Evolutionary conservation across 2,329 filamentous ascomycete genomes (phyloP), one percentile per base, ranked within the genome.

Genomic region (Talaromyces sp.): DNA sequence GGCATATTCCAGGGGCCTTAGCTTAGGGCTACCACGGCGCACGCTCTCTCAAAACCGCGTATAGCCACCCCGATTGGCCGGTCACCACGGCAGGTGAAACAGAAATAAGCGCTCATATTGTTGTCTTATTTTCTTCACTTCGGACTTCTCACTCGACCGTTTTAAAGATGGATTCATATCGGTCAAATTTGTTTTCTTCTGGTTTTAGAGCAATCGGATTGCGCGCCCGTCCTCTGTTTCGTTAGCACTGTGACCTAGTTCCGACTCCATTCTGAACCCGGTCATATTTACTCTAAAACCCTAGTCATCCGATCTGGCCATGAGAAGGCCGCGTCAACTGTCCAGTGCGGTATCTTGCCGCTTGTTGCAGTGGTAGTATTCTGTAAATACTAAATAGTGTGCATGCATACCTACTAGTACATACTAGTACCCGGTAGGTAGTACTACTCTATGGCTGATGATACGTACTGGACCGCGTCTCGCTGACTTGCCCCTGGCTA

Each of bases 221-320:
- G n/a, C 45, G 4, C 9, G 8, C 10, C 15, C 17, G 28, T 19
- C 45, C 33, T 48, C 28, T 35, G 28, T 48, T 35, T 35, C 45
- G 28, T 35, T 35, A 53, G 50, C 50, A 40, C 21, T 28, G 25
- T 25, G 22, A 31, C 41, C 25, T 46, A 31, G 43, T 46, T 33
- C n/a, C n/a, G 25, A 31, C 7, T 8, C 37, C 8, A 21, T 21
- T 6, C 22, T 21, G 17, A 11, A 15, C 15, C 25, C 25, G 13
- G 25, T 35, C 25, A 7, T 28, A 3, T n/a, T 46, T 46, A 19
- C 8, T 17, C 50, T 33, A 52, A 21, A 17, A 52, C 50, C 35
- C 17, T 11, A 41, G 52, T 54, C 31, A 54, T 45, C 40, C 39
- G 39, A 36, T 54, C 31, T 54, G 52, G 52, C 52, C 52, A 36